Base-by-base conservation (phyloP, 805 yeast genomes). In the Barnettozyma siamensis region DNA sequence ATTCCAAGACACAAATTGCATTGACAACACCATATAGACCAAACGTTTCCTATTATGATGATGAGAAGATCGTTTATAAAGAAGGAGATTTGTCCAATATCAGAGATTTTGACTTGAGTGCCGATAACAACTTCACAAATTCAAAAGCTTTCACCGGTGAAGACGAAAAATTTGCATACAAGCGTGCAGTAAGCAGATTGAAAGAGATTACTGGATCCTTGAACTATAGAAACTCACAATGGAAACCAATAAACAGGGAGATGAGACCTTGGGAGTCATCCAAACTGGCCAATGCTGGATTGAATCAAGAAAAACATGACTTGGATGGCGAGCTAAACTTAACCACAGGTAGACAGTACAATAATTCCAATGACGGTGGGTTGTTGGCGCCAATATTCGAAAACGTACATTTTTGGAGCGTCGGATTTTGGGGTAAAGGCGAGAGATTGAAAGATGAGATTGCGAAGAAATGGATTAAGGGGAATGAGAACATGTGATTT, bases 141-240 rank as follows among this genome's bases (percentile, higher is more conserved):
- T 56, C 70, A 16, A 64, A 66, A 10, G 76, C 78, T 9, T 83
- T 82, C 51, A 82, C 88, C 0, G 89, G 89, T 19, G 87, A 83
- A 51, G 89, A 82, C 59, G 89, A 83, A 54, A 72, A 71, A 61
- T 82, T 82, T 60, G 88, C 89, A 3, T 82, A 73, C 52, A 77
- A 76, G 46, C 62, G 89, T 48, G 88, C 89, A 0, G 79, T 81
- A 1, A 76, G 81, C 51, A 63, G 89, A 47, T 68, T 83, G 29
- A 67, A 68, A 39, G 83, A 77, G 48, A 77, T 77, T 81, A 70
- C 75, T 4, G 67, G 71, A 1, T 72, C 78, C 0, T 63, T 59
- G 28, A 40, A 55, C 24, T 82, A 86, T 83, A 69, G 83, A 46
- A 40, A 50, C 5, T 61, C 60, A 16, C 59, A 68, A 42, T 81